phyloP scores from a whole-genome alignment of 139 green algal species.

The Desmodesmus armatus region DNA sequence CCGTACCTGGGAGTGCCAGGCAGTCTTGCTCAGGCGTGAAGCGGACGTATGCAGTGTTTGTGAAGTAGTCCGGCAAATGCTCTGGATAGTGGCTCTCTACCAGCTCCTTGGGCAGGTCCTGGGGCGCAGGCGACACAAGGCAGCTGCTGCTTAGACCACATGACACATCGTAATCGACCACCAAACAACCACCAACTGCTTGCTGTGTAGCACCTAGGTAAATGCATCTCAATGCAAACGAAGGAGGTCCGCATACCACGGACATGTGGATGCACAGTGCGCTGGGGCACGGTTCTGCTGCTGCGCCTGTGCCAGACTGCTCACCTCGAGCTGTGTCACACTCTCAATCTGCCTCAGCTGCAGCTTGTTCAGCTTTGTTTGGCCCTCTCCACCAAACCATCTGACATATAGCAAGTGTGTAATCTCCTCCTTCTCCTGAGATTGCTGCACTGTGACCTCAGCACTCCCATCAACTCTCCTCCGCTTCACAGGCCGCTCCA shows the following conservation, averaged over 20 bases:
- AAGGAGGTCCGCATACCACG: not conserved
- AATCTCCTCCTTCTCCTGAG: not conserved
- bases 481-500: conserved; percentile 21
- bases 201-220: not conserved
- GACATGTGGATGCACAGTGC: too few species aligned
- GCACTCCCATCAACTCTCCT: not conserved
- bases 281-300: not conserved
- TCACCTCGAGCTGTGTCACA: conserved; percentile 3
- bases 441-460: not conserved
- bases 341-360: not conserved
- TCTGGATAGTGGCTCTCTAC: conserved; percentile 20
- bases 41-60: conserved; percentile 3
- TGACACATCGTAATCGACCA: not conserved
- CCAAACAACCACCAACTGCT: not conserved
- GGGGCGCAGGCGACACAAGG: not conserved
- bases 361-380: conserved; percentile 43
- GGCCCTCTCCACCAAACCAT: conserved; percentile 19
- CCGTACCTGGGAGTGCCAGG: conserved; percentile 25
- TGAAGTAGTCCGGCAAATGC: conserved; percentile 37
- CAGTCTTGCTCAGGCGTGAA: conserved; percentile 37
- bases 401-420: conserved; percentile 26
- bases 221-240: not conserved
- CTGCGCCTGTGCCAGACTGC: not conserved
- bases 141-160: not conserved
- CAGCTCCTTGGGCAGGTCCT: conserved; percentile 35